Percentiles rank a stretch among this genome's conserved stretches.
Conservation (phyloP, 2,329 filamentous ascomycete genomes). For the Ophidiomyces ophidiicola region DNA sequence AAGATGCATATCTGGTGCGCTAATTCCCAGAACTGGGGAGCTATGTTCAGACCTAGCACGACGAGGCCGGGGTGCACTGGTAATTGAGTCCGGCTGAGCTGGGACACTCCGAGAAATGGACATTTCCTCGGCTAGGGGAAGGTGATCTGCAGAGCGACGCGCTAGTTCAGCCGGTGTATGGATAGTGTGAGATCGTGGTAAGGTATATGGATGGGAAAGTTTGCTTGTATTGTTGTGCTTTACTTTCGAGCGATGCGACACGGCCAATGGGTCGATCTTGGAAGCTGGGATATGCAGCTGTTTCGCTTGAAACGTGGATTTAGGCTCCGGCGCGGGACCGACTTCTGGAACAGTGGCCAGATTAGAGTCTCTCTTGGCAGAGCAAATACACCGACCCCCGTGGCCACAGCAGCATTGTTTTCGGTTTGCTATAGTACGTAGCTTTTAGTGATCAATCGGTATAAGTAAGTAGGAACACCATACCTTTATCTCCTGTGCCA, state of each 20-base stretch:
- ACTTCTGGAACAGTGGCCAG: constrained; percentile 40
- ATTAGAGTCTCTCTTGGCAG: constrained; percentile 32
- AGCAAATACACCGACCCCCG: constrained; percentile 17
- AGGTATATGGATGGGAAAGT: constrained; percentile 51
- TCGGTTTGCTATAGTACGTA: constrained; percentile 8
- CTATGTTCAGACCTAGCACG: constrained; percentile 36
- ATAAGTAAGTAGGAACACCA: constrained; percentile 16
- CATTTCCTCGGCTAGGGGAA: constrained; percentile 32
- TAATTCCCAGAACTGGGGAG: constrained; percentile 31
- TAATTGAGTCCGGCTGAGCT: constrained; percentile 22
- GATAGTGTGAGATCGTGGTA: constrained; percentile 43
- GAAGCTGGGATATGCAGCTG: constrained; percentile 47
- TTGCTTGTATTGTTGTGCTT: constrained; percentile 53
- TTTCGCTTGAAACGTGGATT: constrained; percentile 33
- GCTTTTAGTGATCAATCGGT: constrained; percentile 16
- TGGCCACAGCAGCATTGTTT: constrained; percentile 18
- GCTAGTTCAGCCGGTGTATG: constrained; percentile 36
- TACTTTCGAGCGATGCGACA: constrained; percentile 53
- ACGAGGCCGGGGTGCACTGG: constrained; percentile 25
- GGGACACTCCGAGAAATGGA: constrained; percentile 19
- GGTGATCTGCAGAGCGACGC: constrained; percentile 42
- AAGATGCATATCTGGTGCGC: constrained; percentile 26
- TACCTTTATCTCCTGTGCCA: constrained; percentile 25
- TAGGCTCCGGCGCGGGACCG: constrained; percentile 31
- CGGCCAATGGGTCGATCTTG: constrained; percentile 48